Evolutionary conservation across 1,284 basidiomycete genomes (phyloP).

Genomic region (Moesziomyces sp.): DNA sequence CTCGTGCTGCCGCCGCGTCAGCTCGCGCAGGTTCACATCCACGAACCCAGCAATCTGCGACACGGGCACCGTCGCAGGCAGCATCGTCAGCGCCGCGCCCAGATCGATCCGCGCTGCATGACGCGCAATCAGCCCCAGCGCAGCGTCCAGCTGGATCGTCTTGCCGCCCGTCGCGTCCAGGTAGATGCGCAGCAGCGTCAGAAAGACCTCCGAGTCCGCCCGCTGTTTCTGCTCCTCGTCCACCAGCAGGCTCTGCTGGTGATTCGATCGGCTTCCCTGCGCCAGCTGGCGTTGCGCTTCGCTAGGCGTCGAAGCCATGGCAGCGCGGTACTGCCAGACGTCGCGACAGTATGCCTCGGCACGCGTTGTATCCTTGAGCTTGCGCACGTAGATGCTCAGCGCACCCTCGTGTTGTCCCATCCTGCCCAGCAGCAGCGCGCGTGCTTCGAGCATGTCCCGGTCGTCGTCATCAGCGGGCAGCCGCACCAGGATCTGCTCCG

Average conservation of each 20-base stretch:
- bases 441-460: slow-evolving; percentile 77
- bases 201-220: slow-evolving; percentile 74
- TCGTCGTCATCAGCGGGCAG: slow-evolving; percentile 78
- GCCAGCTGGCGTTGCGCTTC: slow-evolving; percentile 6
- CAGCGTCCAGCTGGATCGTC: slow-evolving; percentile 71
- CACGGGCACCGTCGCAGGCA: slow-evolving; percentile 87
- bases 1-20: slow-evolving; percentile 36
- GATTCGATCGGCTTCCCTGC: slow-evolving; percentile 18
- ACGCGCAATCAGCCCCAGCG: slow-evolving; percentile 82
- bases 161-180: slow-evolving; percentile 71
- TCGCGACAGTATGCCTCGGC: slow-evolving; percentile 77
- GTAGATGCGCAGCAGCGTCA: slow-evolving; percentile 86
- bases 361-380: slow-evolving; percentile 80
- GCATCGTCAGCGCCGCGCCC: slow-evolving; percentile 80
- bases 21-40: slow-evolving; percentile 40
- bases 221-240: slow-evolving; percentile 35
- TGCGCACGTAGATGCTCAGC: slow-evolving; percentile 89
- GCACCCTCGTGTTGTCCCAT: slow-evolving; percentile 92
- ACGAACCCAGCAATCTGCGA: slow-evolving; percentile 80
- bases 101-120: slow-evolving; percentile 85
- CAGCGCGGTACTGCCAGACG: slow-evolving; percentile 39
- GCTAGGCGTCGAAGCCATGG: not conserved
- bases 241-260: slow-evolving; percentile 37
- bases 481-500: slow-evolving; percentile 81
- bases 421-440: slow-evolving; percentile 87